Conservation (phyloP, 805 yeast genomes). For the Ogataea corticis region DNA sequence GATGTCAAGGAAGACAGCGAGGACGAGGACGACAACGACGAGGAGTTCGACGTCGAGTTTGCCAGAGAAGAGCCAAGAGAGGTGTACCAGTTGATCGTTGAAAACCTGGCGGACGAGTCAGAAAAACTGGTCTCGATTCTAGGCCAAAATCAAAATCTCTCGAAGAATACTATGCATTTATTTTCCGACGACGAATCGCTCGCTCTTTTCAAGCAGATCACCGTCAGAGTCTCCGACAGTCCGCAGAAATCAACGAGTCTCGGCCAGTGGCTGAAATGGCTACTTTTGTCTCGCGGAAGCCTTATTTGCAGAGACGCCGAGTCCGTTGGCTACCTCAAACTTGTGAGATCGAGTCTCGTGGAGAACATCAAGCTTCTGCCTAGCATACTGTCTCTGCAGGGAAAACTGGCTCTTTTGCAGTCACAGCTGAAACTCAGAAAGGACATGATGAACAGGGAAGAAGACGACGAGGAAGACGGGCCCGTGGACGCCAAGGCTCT, state of each 20-base stretch:
- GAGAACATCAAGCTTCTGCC: constrained; percentile 61
- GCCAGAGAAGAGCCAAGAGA: constrained; percentile 27
- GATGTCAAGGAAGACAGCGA: constrained; percentile 13
- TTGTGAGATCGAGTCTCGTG: constrained; percentile 56
- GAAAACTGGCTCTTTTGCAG: constrained; percentile 74
- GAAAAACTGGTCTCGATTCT: constrained; percentile 35
- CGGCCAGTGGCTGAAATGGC: constrained; percentile 78
- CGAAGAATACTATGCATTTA: constrained; percentile 54
- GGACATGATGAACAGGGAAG: constrained; percentile 42
- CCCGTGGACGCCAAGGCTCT: constrained; percentile 21
- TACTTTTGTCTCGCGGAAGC: constrained; percentile 69
- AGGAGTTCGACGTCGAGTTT: constrained; percentile 14
- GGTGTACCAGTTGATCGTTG: constrained; percentile 24
- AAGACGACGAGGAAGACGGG: constrained; percentile 14
- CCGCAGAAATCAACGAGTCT: constrained; percentile 47
- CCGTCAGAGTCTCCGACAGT: constrained; percentile 50
- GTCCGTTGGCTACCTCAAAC: constrained; percentile 54
- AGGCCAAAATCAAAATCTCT: constrained; percentile 40
- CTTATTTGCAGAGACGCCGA: constrained; percentile 53
- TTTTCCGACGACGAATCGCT: constrained; percentile 47
- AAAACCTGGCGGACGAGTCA: constrained; percentile 25
- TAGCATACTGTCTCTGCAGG: constrained; percentile 75
- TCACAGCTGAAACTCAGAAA: constrained; percentile 74
- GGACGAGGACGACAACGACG: constrained; percentile 13
- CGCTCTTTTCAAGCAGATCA: constrained; percentile 46